These are phyloP conservation scores for Pisolithus orientalis DNA, from an alignment of 768 basidiomycete species.

Conservation along the genomic window DNA sequence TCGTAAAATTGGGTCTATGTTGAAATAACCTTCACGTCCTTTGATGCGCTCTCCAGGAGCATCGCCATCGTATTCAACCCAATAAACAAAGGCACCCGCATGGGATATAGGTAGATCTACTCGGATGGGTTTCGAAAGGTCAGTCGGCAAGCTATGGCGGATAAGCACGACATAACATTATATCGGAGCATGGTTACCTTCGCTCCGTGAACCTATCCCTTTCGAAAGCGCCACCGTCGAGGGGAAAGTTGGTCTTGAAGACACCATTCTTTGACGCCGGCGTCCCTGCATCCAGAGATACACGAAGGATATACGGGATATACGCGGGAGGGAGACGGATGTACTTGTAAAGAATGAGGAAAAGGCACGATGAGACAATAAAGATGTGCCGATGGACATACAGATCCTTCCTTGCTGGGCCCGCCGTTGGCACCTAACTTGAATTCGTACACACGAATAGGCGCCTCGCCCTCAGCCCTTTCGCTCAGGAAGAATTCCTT, in stretches of 20 bases:
- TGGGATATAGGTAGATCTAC: slow-evolving; percentile 95
- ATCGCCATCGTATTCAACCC: slow-evolving; percentile 82
- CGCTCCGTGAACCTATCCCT: slow-evolving; percentile 70
- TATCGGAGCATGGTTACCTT: slow-evolving; percentile 44
- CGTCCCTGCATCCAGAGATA: slow-evolving; percentile 88
- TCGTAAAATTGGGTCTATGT: slow-evolving; percentile 86
- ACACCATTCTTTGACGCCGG: slow-evolving; percentile 86
- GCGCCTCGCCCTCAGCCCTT: slow-evolving; percentile 45
- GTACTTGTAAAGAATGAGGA: slow-evolving; percentile 50
- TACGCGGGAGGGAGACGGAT: slow-evolving; percentile 92
- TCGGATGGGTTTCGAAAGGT: slow-evolving; percentile 87
- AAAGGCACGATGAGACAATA: slow-evolving; percentile 1
- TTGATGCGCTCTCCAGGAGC: slow-evolving; percentile 55
- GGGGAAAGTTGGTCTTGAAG: slow-evolving; percentile 94
- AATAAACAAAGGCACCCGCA: slow-evolving; percentile 93
- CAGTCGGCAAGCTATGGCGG: slow-evolving; percentile 61
- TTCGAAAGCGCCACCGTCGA: slow-evolving; percentile 84
- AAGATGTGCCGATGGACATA: slow-evolving; percentile 32
- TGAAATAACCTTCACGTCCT: slow-evolving; percentile 91
- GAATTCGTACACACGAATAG: slow-evolving; percentile 82
- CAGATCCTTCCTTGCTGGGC: slow-evolving; percentile 79
- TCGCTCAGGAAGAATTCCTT: slow-evolving; percentile 78
- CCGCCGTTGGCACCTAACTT: slow-evolving; percentile 86
- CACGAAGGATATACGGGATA: slow-evolving; percentile 83
- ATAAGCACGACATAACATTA: slow-evolving; percentile 10